phyloP scores from a whole-genome alignment of 2,329 filamentous ascomycete genomes.

The Fusarium vanettenii region DNA sequence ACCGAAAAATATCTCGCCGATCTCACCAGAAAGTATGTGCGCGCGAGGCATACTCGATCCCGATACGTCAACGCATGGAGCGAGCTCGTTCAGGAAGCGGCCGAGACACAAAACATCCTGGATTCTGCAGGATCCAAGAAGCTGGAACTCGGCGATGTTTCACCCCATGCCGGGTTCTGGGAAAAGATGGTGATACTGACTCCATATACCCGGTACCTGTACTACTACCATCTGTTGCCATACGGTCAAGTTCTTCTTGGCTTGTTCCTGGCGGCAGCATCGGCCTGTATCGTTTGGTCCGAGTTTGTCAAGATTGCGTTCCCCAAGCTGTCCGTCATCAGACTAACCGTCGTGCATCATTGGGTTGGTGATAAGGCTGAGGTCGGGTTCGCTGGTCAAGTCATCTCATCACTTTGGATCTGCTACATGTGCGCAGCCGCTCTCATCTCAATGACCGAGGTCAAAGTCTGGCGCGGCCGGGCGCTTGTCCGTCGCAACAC shows the following conservation, averaged over 20 bases:
- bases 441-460: slow-evolving; percentile 87
- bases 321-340: slow-evolving; percentile 78
- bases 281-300: slow-evolving; percentile 89
- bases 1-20: slow-evolving; percentile 95
- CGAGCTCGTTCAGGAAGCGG: slow-evolving; percentile 77
- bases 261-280: slow-evolving; percentile 77
- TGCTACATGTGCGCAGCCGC: slow-evolving; percentile 96
- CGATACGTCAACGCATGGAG: slow-evolving; percentile 91
- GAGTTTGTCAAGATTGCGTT: slow-evolving; percentile 89
- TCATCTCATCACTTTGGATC: slow-evolving; percentile 88
- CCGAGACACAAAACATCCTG: slow-evolving; percentile 81
- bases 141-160: slow-evolving; percentile 76
- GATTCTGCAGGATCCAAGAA: slow-evolving; percentile 85
- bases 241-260: slow-evolving; percentile 73
- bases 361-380: slow-evolving; percentile 77
- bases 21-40: slow-evolving; percentile 82
- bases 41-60: slow-evolving; percentile 84
- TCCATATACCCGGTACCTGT: slow-evolving; percentile 83
- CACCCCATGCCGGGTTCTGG: slow-evolving; percentile 65
- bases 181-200: slow-evolving; percentile 73
- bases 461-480: slow-evolving; percentile 97
- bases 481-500: slow-evolving; percentile 92
- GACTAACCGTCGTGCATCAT: slow-evolving; percentile 78
- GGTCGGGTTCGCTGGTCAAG: slow-evolving; percentile 87
- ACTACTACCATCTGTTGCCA: slow-evolving; percentile 81